A percentile compares a stretch with the other conserved stretches of the same genome.
Evolutionary conservation across 116 monocot species (phyloP).

Genomic region (Trichopus zeylanicus): DNA sequence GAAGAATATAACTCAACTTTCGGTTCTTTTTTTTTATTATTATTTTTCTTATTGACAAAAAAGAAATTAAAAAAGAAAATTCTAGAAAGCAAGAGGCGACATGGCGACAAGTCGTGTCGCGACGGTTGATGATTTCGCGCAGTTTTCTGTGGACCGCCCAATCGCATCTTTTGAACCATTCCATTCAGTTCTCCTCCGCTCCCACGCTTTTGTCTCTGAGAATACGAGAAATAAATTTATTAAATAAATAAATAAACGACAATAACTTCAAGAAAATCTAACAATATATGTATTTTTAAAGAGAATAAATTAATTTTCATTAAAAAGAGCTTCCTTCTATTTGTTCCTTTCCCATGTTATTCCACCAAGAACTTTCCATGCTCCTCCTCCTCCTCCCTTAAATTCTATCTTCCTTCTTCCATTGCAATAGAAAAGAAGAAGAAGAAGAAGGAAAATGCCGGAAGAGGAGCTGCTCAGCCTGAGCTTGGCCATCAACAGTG

Average conservation of each 20-base stretch:
- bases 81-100: neutral
- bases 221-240: neutral
- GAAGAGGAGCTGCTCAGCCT: slow-evolving; percentile 4
- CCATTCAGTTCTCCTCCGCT: neutral
- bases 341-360: slow-evolving; percentile 3
- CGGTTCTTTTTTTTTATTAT: too few relatives aligned
- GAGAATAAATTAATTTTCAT: neutral
- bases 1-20: neutral
- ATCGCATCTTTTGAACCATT: slow-evolving; percentile 6
- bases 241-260: too few relatives aligned
- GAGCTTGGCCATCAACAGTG: neutral
- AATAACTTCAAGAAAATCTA: too few relatives aligned
- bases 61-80: neutral
- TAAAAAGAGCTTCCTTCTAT: neutral
- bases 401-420: neutral
- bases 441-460: neutral
- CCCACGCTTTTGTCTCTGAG: neutral
- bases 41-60: too few relatives aligned
- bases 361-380: neutral
- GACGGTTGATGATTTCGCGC: neutral
- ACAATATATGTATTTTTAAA: too few relatives aligned
- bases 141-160: neutral
- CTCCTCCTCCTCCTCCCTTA: neutral
- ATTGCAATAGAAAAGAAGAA: neutral
- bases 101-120: neutral